These are phyloP conservation scores for Hymenoscyphus fraxineus DNA, from an alignment of 2,329 filamentous ascomycete genomes.

Conservation along the genomic window DNA sequence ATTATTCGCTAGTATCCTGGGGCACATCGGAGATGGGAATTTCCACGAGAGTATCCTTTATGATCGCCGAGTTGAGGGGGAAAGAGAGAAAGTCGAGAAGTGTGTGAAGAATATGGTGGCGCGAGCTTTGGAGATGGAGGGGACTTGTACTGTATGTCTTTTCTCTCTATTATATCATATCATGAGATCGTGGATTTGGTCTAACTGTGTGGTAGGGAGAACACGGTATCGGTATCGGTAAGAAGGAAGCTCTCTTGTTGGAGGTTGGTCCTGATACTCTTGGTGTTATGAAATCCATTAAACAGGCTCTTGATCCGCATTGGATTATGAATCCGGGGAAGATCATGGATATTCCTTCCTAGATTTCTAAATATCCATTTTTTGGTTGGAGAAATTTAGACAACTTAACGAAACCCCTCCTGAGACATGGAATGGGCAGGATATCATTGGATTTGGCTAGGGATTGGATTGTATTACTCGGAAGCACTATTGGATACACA, in stretches of 20 bases:
- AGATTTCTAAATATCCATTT: background rate
- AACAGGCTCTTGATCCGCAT: constrained; percentile 74
- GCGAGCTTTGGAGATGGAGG: constrained; percentile 89
- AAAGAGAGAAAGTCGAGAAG: constrained; percentile 71
- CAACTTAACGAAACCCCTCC: background rate
- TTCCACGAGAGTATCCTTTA: constrained; percentile 95
- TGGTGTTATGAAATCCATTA: constrained; percentile 79
- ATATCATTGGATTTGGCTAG: background rate
- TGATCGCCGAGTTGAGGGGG: constrained; percentile 62
- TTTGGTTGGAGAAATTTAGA: background rate
- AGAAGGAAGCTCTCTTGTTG: constrained; percentile 73
- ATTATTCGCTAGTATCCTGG: constrained; percentile 81
- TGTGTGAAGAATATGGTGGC: constrained; percentile 89
- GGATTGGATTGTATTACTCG: background rate
- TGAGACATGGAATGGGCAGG: background rate
- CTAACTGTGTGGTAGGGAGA: constrained; percentile 51
- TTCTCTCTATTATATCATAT: constrained; percentile 7
- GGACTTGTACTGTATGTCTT: constrained; percentile 66
- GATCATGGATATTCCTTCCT: constrained; percentile 66
- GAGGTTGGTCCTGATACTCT: constrained; percentile 80
- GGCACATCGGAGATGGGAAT: constrained; percentile 86
- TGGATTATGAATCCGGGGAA: constrained; percentile 94
- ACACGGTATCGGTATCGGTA: constrained; percentile 80
- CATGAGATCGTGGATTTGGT: background rate
- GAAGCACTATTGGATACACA: background rate